phyloP scores from a whole-genome alignment of 202 grass and related monocot genomes.

The Schoenoplectus tabernaemontani region DNA sequence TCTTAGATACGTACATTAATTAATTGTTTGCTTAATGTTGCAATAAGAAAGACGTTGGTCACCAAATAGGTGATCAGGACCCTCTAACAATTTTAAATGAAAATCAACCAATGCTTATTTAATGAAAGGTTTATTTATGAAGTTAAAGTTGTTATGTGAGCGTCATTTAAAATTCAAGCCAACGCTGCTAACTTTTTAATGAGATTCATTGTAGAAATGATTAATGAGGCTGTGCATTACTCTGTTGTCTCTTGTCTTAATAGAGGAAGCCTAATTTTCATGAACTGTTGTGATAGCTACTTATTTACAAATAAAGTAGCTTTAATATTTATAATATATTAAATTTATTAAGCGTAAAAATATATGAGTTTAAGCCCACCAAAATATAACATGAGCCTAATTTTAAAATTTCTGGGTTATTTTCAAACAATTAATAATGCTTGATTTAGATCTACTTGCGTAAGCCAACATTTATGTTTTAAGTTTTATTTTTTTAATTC shows the following conservation, averaged over 20 bases:
- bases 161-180: neutral
- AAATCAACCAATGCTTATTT: neutral
- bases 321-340: too few relatives aligned
- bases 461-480: neutral
- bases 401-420: too few relatives aligned
- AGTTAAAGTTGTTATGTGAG: neutral
- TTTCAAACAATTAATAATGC: too few relatives aligned
- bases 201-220: neutral
- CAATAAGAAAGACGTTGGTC: neutral
- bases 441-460: neutral
- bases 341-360: too few relatives aligned
- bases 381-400: too few relatives aligned
- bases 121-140: neutral
- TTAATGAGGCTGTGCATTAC: neutral
- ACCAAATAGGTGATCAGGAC: constrained; percentile 12
- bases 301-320: too few relatives aligned
- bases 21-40: neutral
- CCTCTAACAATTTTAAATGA: constrained; percentile 6
- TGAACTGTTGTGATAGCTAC: too few relatives aligned
- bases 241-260: neutral
- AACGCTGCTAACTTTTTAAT: neutral
- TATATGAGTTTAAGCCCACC: too few relatives aligned
- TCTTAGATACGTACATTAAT: neutral
- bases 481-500: neutral
- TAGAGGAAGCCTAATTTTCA: neutral